Conservation (phyloP, 2,329 filamentous ascomycete genomes). For the Colletotrichum musicola region DNA sequence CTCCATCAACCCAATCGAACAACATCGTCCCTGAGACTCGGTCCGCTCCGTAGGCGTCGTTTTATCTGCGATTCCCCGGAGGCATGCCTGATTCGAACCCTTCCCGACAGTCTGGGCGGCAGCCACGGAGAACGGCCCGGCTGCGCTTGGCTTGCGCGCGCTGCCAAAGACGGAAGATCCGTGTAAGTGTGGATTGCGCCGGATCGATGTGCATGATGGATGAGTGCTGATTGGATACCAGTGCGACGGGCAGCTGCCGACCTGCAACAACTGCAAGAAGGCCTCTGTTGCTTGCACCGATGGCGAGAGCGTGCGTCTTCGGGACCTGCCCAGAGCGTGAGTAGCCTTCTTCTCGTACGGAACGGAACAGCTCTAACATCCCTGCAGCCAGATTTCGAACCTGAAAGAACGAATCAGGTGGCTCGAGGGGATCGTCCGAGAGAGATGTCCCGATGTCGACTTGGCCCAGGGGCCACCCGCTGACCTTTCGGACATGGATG, state of each 20-base stretch:
- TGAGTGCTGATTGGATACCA: slow-evolving; percentile 40
- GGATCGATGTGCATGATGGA: background rate
- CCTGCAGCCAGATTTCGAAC: slow-evolving; percentile 44
- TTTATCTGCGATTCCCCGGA: background rate
- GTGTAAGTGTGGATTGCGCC: slow-evolving; percentile 48
- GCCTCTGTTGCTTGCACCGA: slow-evolving; percentile 56
- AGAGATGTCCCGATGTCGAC: slow-evolving; percentile 57
- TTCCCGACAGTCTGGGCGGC: slow-evolving; percentile 37
- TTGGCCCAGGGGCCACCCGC: slow-evolving; percentile 43
- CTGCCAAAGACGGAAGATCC: slow-evolving; percentile 64
- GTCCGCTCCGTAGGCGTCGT: background rate
- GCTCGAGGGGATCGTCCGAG: slow-evolving; percentile 59
- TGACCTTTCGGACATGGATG: slow-evolving; percentile 11
- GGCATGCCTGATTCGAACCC: slow-evolving; percentile 27
- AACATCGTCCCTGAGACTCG: slow-evolving; percentile 11
- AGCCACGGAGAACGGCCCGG: slow-evolving; percentile 44
- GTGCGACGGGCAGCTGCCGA: slow-evolving; percentile 59
- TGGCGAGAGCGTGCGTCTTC: slow-evolving; percentile 55
- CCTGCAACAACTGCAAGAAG: slow-evolving; percentile 58
- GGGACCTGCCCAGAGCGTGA: slow-evolving; percentile 58
- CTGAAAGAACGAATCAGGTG: slow-evolving; percentile 58
- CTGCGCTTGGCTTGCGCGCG: slow-evolving; percentile 43
- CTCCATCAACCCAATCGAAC: slow-evolving; percentile 3
- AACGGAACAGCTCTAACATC: background rate
- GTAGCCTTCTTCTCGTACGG: background rate